Conservation (phyloP, 495 filamentous ascomycete species). For the Parathielavia appendiculata region DNA sequence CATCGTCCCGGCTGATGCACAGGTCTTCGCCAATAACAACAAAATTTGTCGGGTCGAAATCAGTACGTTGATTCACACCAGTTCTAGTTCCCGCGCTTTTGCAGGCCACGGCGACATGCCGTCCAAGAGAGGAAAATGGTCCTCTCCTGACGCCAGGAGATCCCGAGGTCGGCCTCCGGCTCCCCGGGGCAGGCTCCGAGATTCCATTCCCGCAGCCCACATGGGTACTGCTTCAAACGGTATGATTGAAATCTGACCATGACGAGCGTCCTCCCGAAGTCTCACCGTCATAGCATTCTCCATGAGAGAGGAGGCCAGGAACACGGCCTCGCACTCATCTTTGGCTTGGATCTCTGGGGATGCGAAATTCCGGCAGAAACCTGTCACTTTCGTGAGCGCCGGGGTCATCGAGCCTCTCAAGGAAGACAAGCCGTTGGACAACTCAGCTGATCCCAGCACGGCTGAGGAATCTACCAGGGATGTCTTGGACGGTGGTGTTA, state of each 20-base stretch:
- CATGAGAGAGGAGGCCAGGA: slow-evolving; percentile 70
- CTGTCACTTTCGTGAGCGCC: slow-evolving; percentile 71
- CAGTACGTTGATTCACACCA: background rate
- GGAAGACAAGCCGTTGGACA: slow-evolving; percentile 15
- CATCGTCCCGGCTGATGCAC: too few species aligned
- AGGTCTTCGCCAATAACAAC: too few species aligned
- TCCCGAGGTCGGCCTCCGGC: slow-evolving; percentile 8
- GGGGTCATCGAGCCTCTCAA: slow-evolving; percentile 53
- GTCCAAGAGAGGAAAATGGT: slow-evolving; percentile 22
- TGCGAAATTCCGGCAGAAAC: slow-evolving; percentile 43
- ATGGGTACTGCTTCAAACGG: slow-evolving; percentile 11
- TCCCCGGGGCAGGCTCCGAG: slow-evolving; percentile 4
- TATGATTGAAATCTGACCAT: slow-evolving; percentile 4
- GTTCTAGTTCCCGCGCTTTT: background rate
- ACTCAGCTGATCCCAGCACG: background rate
- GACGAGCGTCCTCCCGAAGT: slow-evolving; percentile 8
- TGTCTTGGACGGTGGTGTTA: slow-evolving; percentile 63
- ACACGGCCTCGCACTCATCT: slow-evolving; percentile 57
- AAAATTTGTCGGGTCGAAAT: background rate
- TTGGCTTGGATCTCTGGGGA: slow-evolving; percentile 28
- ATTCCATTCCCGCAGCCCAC: slow-evolving; percentile 4
- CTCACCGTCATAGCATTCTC: slow-evolving; percentile 46
- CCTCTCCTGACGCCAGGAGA: slow-evolving; percentile 11
- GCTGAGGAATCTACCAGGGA: background rate
- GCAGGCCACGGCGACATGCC: slow-evolving; percentile 14